Base-by-base conservation (phyloP, 768 basidiomycete species). In the Rickenella mellea region DNA sequence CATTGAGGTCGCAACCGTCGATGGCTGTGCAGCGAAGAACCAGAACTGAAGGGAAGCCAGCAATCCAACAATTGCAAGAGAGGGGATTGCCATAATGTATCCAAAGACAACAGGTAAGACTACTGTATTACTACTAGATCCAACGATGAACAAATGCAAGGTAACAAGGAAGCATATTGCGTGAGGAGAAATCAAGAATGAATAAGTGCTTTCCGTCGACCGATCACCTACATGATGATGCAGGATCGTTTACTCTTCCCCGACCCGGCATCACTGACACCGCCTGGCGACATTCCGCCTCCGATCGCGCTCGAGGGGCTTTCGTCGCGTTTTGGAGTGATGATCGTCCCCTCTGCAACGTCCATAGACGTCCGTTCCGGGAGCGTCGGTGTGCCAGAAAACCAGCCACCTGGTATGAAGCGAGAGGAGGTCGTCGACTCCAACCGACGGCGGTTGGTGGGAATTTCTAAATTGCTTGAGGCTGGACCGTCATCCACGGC, bases 311-410 rank as follows among this genome's bases (percentile, higher is more conserved):
- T 36, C 19, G 19, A 22, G 33, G 19, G 19, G 33, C 19, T 19
- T 17, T 36, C 33, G 24, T 22, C 33, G 5, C 6, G 33, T 10
- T 17, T 17, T 22, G 33, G 33, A 24, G 36, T 36, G 21, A 36
- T 45, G 39, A 45, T 39, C 28, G 39, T 38, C 15, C 43, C 43
- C n/a, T 26, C 22, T 9, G 43, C 43, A 17, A 30, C 22, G 12
- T 45, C 43, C 27, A 45, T 26, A 28, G 43, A 45, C 19, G 37
- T 38, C 6, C 43, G 37, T 40, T 39, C 43, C 17, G 32, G 38
- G 10, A 38, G 40, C 17, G 27, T 10, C 12, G 43, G 43, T 7
- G 43, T 27, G 21, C 24, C 43, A 12, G 30, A 21, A 22, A 15
- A 26, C 43, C 43, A 45, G 4, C 36, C 43, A 8, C 43, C 43